These are phyloP conservation scores for Syzygium jambos DNA, from an alignment of 345 rosid species.

Conservation along the genomic window DNA sequence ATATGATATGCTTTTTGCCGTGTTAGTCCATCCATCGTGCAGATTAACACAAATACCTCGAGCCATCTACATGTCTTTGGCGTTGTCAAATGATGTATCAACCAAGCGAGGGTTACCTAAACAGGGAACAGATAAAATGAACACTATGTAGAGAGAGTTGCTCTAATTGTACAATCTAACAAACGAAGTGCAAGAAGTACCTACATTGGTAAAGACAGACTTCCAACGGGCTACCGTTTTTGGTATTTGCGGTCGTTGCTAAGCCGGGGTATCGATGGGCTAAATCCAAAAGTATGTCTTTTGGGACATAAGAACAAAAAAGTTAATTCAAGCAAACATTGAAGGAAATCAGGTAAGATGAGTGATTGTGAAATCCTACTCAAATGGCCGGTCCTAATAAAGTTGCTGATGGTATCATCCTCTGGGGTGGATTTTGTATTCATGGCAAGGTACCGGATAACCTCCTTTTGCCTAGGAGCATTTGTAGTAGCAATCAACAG, in stretches of 20 bases:
- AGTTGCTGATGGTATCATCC: background rate
- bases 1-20: background rate
- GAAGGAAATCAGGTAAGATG: background rate
- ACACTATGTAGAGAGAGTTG: accelerated
- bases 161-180: background rate
- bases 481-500: background rate
- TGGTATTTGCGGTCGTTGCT: no score
- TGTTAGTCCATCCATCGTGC: background rate
- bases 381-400: background rate
- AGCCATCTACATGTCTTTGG: background rate
- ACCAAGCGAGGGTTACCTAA: background rate
- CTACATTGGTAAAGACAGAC: no score
- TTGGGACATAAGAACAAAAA: background rate
- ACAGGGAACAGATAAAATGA: background rate
- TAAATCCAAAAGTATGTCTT: background rate
- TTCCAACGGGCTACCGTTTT: accelerated
- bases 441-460: background rate
- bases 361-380: background rate
- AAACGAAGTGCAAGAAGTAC: background rate
- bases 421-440: background rate
- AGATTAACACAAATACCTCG: background rate
- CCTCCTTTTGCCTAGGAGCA: background rate
- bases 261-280: accelerated
- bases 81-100: no score
- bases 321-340: background rate